Evolutionary conservation across 257 asterid genomes (phyloP).

Genomic region (Mentha longifolia): DNA sequence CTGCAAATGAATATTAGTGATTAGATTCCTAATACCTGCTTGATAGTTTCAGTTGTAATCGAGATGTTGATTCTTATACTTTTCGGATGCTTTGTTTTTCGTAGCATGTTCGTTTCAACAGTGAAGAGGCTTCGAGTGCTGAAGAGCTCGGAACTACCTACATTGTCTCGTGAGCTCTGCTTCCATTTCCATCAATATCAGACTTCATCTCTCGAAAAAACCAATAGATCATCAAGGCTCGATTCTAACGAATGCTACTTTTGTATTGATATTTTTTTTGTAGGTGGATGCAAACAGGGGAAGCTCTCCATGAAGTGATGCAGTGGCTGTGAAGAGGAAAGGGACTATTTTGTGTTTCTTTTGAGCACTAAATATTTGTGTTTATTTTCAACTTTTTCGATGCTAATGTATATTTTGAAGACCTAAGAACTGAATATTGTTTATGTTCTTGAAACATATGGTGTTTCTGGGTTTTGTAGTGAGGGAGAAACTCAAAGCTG

Average conservation of each 20-base stretch:
- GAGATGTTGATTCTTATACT: background rate
- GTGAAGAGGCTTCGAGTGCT: conserved; percentile 88
- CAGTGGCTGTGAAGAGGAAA: background rate
- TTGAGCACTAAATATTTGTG: conserved; percentile 21
- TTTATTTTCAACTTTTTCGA: conserved; percentile 15
- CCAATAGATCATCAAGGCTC: background rate
- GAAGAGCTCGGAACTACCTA: conserved; percentile 79
- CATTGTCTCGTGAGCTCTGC: conserved; percentile 60
- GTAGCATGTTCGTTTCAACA: conserved; percentile 88
- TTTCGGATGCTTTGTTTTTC: background rate
- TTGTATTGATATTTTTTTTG: conserved; percentile 29
- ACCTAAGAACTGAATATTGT: conserved; percentile 9
- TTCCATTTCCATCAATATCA: background rate
- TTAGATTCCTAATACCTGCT: background rate
- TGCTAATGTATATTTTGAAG: conserved; percentile 22
- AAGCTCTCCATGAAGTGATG: conserved; percentile 35
- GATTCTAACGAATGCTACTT: background rate
- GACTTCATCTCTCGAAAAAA: background rate
- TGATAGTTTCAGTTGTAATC: background rate
- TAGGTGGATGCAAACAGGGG: conserved; percentile 63
- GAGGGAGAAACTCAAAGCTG: conserved; percentile 35
- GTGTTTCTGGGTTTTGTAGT: conserved; percentile 35
- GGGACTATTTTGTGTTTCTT: conserved; percentile 10
- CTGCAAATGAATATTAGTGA: background rate
- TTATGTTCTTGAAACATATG: conserved; percentile 30